These are phyloP conservation scores for Cyphellophora europaea DNA, from an alignment of 2,329 filamentous ascomycete genomes.

Conservation along the genomic window DNA sequence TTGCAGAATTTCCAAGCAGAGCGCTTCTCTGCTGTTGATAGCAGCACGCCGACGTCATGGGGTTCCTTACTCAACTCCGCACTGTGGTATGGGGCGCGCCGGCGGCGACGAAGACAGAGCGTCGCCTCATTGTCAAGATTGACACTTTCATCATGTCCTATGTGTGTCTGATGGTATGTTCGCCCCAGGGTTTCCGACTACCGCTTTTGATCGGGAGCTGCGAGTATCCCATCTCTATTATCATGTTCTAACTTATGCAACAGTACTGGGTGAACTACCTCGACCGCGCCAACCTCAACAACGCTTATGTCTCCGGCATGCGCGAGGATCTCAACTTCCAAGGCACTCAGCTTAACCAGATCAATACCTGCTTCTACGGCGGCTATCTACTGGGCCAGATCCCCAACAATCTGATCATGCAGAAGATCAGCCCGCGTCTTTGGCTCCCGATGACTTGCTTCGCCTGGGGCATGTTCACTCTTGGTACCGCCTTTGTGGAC, in stretches of 20 bases:
- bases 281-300: conserved; percentile 38
- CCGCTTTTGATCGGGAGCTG: not conserved
- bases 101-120: conserved; percentile 21
- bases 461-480: conserved; percentile 23
- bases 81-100: conserved; percentile 6
- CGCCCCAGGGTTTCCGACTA: not conserved
- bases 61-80: conserved; percentile 3
- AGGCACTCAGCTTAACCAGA: conserved; percentile 25
- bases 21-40: too few species aligned
- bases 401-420: conserved; percentile 23
- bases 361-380: conserved; percentile 14
- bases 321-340: conserved; percentile 24
- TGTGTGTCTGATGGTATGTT: conserved; percentile 31
- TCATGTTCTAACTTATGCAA: too few species aligned
- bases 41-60: too few species aligned
- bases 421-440: conserved; percentile 22
- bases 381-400: conserved; percentile 20
- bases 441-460: conserved; percentile 24
- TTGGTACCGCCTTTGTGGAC: conserved; percentile 14
- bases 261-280: conserved; percentile 31
- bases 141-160: conserved; percentile 40
- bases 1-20: too few species aligned
- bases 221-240: not conserved
- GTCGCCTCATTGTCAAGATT: conserved; percentile 38
- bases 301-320: conserved; percentile 36